A percentile compares a stretch with the other conserved stretches of the same genome.
Conservation (phyloP, 2,329 filamentous ascomycete species). For the Nannizzia gypsea region DNA sequence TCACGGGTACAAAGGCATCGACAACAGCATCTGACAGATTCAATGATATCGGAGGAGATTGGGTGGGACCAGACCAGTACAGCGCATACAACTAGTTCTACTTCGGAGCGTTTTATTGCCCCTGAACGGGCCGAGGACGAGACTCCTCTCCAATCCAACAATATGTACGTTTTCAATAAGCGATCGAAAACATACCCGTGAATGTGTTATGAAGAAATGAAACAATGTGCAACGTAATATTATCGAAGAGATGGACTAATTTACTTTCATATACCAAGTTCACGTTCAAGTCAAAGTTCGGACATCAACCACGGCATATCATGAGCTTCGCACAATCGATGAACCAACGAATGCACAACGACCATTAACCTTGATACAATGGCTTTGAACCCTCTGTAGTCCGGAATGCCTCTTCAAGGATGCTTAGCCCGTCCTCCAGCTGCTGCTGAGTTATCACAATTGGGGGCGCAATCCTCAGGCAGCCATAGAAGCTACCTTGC, state of each 20-base stretch:
- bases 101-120: background rate
- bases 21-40: background rate
- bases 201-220: background rate
- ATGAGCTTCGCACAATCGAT: too few species aligned
- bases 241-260: too few species aligned
- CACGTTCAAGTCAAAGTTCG: too few species aligned
- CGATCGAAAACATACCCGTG: background rate
- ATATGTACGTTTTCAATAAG: background rate
- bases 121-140: background rate
- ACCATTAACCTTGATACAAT: background rate
- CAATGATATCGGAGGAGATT: background rate
- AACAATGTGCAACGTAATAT: background rate
- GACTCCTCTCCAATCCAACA: background rate
- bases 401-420: conserved; percentile 48
- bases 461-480: conserved; percentile 49
- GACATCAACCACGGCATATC: too few species aligned
- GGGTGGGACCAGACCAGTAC: background rate
- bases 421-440: conserved; percentile 40
- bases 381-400: conserved; percentile 3
- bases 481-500: conserved; percentile 39
- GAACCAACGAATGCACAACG: background rate
- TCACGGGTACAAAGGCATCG: background rate
- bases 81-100: background rate
- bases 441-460: conserved; percentile 45
- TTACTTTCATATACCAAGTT: too few species aligned